A percentile compares a stretch with the other conserved stretches of the same genome.
Conservation (phyloP, 2,329 filamentous ascomycete genomes). For the Hymenoscyphus fructigenus region DNA sequence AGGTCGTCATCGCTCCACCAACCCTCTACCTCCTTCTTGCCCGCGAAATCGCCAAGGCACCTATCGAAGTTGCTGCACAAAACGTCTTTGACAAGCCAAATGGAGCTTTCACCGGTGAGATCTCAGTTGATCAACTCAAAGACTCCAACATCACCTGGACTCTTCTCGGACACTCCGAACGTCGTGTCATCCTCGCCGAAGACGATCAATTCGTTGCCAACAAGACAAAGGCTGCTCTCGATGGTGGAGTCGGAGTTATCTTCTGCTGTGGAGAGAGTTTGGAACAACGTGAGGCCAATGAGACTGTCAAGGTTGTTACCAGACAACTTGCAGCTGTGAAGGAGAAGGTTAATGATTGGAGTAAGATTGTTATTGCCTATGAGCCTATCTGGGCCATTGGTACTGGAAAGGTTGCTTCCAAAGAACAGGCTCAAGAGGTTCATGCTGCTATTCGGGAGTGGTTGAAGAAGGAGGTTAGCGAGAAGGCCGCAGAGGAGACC, state of each 20-base stretch:
- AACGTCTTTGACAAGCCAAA: slow-evolving; percentile 98
- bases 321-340: slow-evolving; percentile 80
- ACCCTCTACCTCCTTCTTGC: slow-evolving; percentile 86
- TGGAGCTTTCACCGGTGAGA: slow-evolving; percentile 96
- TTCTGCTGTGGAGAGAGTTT: slow-evolving; percentile 97
- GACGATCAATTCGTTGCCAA: slow-evolving; percentile 79
- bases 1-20: slow-evolving; percentile 93
- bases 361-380: slow-evolving; percentile 93
- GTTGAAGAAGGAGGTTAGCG: slow-evolving; percentile 75
- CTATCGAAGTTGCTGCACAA: slow-evolving; percentile 86
- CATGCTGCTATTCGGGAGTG: slow-evolving; percentile 89
- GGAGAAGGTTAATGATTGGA: slow-evolving; percentile 82
- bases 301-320: slow-evolving; percentile 85
- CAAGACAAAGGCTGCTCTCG: slow-evolving; percentile 92
- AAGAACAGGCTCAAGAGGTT: slow-evolving; percentile 88
- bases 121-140: slow-evolving; percentile 86
- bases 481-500: slow-evolving; percentile 77
- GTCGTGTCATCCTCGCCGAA: slow-evolving; percentile 86
- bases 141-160: slow-evolving; percentile 88
- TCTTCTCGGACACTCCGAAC: slow-evolving; percentile 92
- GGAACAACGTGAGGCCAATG: slow-evolving; percentile 81
- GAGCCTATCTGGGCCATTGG: slow-evolving; percentile 98
- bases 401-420: slow-evolving; percentile 89
- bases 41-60: slow-evolving; percentile 72
- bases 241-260: slow-evolving; percentile 86